phyloP scores from a whole-genome alignment of 2,329 filamentous ascomycete genomes.

The Ophiostoma ips region DNA sequence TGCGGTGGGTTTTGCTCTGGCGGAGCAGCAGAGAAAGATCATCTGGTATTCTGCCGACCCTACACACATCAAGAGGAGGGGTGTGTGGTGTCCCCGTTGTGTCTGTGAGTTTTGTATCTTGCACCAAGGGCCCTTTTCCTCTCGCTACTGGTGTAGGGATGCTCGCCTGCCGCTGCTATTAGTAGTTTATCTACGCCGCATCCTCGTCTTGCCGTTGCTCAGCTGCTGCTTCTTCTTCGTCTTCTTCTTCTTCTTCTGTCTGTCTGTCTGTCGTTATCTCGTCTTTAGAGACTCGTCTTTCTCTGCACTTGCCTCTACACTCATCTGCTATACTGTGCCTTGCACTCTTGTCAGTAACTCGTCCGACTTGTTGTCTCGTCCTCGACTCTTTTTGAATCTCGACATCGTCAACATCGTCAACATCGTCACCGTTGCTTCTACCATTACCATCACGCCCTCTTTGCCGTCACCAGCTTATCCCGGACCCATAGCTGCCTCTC shows the following conservation, averaged over 20 bases:
- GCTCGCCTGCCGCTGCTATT: neutral
- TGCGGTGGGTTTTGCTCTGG: neutral
- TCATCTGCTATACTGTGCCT: too few species aligned
- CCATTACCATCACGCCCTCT: neutral
- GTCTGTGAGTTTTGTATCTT: neutral
- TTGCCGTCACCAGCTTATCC: neutral
- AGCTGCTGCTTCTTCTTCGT: slow-evolving; percentile 6
- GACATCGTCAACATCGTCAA: neutral
- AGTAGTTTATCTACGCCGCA: slow-evolving; percentile 8
- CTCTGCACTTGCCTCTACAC: too few species aligned
- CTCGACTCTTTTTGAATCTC: neutral
- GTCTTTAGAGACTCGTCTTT: too few species aligned
- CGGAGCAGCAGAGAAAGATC: slow-evolving; percentile 11
- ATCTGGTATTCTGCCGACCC: slow-evolving; percentile 10
- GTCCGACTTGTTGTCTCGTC: slow-evolving; percentile 16
- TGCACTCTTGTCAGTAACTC: too few species aligned
- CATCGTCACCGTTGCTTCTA: neutral
- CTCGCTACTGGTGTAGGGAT: too few species aligned
- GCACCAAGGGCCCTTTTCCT: too few species aligned
- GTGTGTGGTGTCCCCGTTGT: slow-evolving; percentile 3
- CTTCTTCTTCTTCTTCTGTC: slow-evolving; percentile 3
- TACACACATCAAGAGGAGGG: slow-evolving; percentile 2
- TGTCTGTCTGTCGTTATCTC: neutral
- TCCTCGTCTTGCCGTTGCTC: slow-evolving; percentile 10
- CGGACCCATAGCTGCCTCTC: slow-evolving; percentile 1